phyloP scores from a whole-genome alignment of 768 basidiomycete species.

The Chalciporus chontae region DNA sequence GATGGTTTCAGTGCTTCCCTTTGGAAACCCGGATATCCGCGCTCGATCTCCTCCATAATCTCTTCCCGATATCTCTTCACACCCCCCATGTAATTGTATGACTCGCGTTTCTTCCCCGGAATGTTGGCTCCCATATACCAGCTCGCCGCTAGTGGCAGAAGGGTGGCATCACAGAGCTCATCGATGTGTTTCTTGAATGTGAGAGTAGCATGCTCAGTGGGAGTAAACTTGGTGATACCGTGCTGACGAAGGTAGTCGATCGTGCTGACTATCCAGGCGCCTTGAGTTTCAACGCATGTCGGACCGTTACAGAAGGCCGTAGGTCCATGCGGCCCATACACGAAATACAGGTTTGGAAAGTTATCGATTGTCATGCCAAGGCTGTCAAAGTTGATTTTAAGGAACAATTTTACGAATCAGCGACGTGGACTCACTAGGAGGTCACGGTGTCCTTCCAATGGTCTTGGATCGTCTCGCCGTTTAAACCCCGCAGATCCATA shows the following conservation, averaged over 20 bases:
- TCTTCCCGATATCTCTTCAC: not conserved
- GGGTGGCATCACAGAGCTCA: not conserved
- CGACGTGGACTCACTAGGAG: constrained; percentile 9
- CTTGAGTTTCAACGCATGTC: constrained; percentile 3
- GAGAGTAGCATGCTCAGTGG: constrained; percentile 2
- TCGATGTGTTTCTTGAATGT: constrained; percentile 13
- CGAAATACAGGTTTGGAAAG: constrained; percentile 13
- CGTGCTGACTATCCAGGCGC: constrained; percentile 10
- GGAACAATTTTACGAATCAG: not conserved
- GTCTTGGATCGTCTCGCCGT: constrained; percentile 10
- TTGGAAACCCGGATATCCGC: constrained; percentile 10
- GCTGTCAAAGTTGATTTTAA: not conserved
- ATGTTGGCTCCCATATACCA: constrained; percentile 12
- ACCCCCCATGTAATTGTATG: constrained; percentile 6
- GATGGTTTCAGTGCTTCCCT: not conserved
- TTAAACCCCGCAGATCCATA: constrained; percentile 12
- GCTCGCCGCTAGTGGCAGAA: not conserved
- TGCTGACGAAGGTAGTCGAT: constrained; percentile 9
- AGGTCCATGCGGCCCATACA: constrained; percentile 12
- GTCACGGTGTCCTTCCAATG: constrained; percentile 13
- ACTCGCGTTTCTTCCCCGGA: constrained; percentile 9
- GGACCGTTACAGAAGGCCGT: constrained; percentile 10
- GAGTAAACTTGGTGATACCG: constrained; percentile 12
- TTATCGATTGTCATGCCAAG: constrained; percentile 14
- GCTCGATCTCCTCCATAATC: constrained; percentile 6